Evolutionary conservation across 306 rosid species (phyloP).

Genomic region (Amphicarpaea edgeworthii): DNA sequence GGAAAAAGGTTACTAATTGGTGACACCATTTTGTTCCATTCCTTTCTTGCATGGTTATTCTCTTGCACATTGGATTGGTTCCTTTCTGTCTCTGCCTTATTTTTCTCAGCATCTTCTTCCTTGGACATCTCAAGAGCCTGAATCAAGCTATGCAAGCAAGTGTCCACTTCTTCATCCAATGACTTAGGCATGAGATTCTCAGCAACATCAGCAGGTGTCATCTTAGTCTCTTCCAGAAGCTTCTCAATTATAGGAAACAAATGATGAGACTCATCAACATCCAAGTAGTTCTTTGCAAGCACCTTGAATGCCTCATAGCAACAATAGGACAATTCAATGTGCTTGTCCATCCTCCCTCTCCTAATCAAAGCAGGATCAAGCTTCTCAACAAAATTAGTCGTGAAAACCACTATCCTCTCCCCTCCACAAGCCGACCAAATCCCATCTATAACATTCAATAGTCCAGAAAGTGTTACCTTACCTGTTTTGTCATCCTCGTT

Average conservation of each 20-base stretch:
- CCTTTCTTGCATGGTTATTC: neutral
- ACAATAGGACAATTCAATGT: conserved; percentile 67
- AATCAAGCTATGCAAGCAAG: conserved; percentile 56
- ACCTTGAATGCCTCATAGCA: conserved; percentile 66
- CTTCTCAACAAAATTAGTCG: conserved; percentile 42
- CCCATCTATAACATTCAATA: conserved; percentile 66
- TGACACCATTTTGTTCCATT: neutral
- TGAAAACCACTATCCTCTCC: conserved; percentile 41
- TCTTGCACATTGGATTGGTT: neutral
- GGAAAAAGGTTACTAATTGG: neutral
- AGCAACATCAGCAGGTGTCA: conserved; percentile 74
- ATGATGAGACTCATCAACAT: conserved; percentile 56
- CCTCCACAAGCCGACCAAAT: conserved; percentile 79
- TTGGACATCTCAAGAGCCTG: conserved; percentile 55
- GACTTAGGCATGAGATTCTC: conserved; percentile 73
- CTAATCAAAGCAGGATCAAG: conserved; percentile 70
- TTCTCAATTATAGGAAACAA: conserved; percentile 47
- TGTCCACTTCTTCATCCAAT: conserved; percentile 40
- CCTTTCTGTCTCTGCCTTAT: conserved; percentile 43
- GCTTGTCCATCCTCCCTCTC: conserved; percentile 78
- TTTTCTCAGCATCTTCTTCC: conserved; percentile 46
- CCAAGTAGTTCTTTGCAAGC: conserved; percentile 71
- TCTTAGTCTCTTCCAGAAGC: conserved; percentile 49
- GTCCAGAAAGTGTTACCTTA: conserved; percentile 68
- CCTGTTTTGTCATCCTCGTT: conserved; percentile 46